Conservation (phyloP, 2,329 filamentous ascomycete species). For the Xylariomycetidae sp. region DNA sequence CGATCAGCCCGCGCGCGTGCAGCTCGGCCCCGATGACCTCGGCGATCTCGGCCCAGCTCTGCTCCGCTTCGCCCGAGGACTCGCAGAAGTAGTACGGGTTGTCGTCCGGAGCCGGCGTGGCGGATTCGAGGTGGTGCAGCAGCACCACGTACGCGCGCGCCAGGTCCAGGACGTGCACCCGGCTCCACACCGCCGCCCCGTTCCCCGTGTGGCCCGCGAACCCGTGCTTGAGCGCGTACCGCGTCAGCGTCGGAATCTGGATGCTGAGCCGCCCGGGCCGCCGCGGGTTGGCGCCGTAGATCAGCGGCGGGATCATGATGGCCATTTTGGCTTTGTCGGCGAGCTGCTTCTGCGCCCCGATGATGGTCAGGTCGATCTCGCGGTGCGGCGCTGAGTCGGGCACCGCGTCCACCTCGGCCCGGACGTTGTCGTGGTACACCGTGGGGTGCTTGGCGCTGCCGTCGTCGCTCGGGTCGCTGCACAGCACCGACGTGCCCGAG, state of each 20-base stretch:
- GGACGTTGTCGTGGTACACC: conserved; percentile 38
- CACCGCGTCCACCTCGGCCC: conserved; percentile 34
- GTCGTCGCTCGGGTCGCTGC: conserved; percentile 30
- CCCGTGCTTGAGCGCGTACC: conserved; percentile 44
- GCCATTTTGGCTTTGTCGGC: conserved; percentile 37
- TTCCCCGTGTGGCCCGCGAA: conserved; percentile 40
- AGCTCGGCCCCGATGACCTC: conserved; percentile 32
- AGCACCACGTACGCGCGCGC: conserved; percentile 39
- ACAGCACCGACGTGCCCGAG: conserved; percentile 36
- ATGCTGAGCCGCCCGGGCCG: conserved; percentile 37
- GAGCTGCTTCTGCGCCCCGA: conserved; percentile 30
- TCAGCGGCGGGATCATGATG: conserved; percentile 42
- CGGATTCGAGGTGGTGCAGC: conserved; percentile 41
- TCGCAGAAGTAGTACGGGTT: conserved; percentile 49
- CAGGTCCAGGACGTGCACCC: conserved; percentile 43
- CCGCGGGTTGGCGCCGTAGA: conserved; percentile 38
- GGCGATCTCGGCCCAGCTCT: conserved; percentile 37
- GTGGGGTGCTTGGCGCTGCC: conserved; percentile 31
- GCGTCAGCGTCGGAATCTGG: conserved; percentile 41
- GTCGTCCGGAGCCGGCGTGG: conserved; percentile 16
- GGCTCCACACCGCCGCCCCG: conserved; percentile 35
- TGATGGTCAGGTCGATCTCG: conserved; percentile 39
- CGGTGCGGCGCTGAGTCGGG: conserved; percentile 39
- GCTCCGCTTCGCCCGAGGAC: conserved; percentile 32
- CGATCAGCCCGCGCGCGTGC: conserved; percentile 31